Evolutionary conservation across 164 flowering plant species (phyloP), one percentile per base, ranked within the genome.

Genomic region (Umbilicus rupestris): DNA sequence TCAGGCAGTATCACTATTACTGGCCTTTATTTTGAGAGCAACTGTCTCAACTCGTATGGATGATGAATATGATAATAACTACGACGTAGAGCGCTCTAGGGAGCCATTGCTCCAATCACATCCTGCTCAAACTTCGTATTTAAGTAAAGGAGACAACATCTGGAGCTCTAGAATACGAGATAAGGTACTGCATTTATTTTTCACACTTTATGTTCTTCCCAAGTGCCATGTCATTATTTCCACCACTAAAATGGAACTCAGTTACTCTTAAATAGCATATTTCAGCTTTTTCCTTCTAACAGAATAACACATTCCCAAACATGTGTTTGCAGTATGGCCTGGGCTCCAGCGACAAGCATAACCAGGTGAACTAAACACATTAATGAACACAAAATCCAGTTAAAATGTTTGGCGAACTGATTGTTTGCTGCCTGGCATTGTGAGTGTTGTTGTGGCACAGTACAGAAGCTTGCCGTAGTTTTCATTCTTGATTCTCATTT

Each of bases 111-210:
- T 90, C 50, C 74, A 73, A 62, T 71, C 80, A 17, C 83, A 76
- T 70, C 50, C 76, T 42, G 68, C 70, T 72, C 85, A 76, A 69
- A 58, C 81, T 69, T 76, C 84, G 69, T 78, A 78, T 20, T 74
- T 85, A 67, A 72, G 66, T 58, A 81, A 73, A 55, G 72, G 64
- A 15, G 81, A 80, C 52, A 68, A 84, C 66, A 73, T 83, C 26
- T 89, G 93, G 93, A 81, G 88, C 73, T 77, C 85, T 47, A 75
- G 88, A 46, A 81, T 87, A 76, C 86, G 91, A 71, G 88, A 85
- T 44, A 89, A 87, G 93, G 96, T 89, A 79, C 49, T 16, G 19
- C 22, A 47, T 47, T 49, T 50, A 3, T 65, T 64, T 17, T n/a
- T n/a, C n/a, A n/a, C n/a, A n/a, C n/a, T n/a, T n/a, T n/a, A n/a